These are phyloP conservation scores for Phaeosphaeriaceae sp. DNA, from an alignment of 2,329 filamentous ascomycete species.

Conservation along the genomic window DNA sequence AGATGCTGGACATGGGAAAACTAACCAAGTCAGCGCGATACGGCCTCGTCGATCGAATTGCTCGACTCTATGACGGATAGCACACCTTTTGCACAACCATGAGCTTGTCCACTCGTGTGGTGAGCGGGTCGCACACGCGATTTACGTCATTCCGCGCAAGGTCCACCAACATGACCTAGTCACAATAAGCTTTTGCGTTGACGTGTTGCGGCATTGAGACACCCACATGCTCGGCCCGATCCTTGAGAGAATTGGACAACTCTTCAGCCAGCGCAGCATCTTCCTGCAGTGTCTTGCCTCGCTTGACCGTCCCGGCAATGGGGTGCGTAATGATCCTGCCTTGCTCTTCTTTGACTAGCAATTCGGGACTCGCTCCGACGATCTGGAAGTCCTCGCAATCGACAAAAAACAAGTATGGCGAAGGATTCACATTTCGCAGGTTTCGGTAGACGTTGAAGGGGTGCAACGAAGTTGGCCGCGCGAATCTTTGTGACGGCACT, in stretches of 20 bases:
- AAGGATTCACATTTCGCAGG: constrained; percentile 95
- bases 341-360: constrained; percentile 88
- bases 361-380: constrained; percentile 91
- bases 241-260: constrained; percentile 82
- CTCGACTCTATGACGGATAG: constrained; percentile 5
- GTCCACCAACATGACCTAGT: constrained; percentile 93
- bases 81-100: constrained; percentile 69
- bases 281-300: constrained; percentile 80
- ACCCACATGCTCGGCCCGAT: constrained; percentile 60
- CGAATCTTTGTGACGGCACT: constrained; percentile 92
- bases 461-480: constrained; percentile 86
- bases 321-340: constrained; percentile 94
- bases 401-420: constrained; percentile 96
- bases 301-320: constrained; percentile 93
- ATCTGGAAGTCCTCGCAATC: constrained; percentile 93
- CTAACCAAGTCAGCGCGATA: constrained; percentile 45
- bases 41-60: not conserved
- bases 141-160: constrained; percentile 96
- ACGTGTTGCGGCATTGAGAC: constrained; percentile 1
- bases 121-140: constrained; percentile 88
- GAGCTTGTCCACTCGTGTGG: constrained; percentile 87
- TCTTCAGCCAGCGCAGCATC: constrained; percentile 81
- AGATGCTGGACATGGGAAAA: constrained; percentile 98
- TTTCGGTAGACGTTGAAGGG: constrained; percentile 98
- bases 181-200: constrained; percentile 66